Base-by-base conservation (phyloP, 192 early-diverging fungal species). In the Backusella morwellensis region DNA sequence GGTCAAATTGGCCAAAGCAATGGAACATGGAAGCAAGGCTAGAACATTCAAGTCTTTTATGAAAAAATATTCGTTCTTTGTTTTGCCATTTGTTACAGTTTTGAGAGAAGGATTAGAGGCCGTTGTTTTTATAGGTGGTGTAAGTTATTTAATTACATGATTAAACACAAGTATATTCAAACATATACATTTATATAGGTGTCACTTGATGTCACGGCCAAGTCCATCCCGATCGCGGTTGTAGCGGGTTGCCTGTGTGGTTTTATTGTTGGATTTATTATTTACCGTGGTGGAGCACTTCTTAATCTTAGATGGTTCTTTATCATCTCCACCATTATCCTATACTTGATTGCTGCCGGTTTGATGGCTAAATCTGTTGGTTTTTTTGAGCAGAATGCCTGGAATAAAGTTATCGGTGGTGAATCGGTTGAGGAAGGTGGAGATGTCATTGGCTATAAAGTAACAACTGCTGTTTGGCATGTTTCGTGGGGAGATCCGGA, bases 111-210 rank as follows among this genome's bases (percentile, higher is more conserved):
- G 93, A 14, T 78, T 98, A 12, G 96, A 98, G 79, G 90, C 94
- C n/a, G 87, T 98, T 26, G 89, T 98, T 11, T 94, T 98, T 83
- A 85, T 98, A 66, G 95, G 90, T 71, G 96, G 96, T 69, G 94
- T 94, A 82, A 83, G 83, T 82, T 21, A 34, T 59, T 72, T 35
- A n/a, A 12, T 63, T 8, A 40, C 8, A 6, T 6, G 47, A n/a
- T n/a, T 17, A 3, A 17, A 44, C 19, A 17, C 14, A 35, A 41
- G 15, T 17, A 6, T 9, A 47, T 34, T 21, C 8, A 26, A 63
- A 73, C 32, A 47, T 38, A 12, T 11, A 59, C 2, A 59, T 9
- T 8, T 9, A 3, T 67, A 50, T 68, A 89, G 88, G 81, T 94
- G 12, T 90, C 89, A 21, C 80, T 96, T 54, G 86, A 87, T 32